Percentiles rank a stretch among this genome's conserved stretches.
Conservation (phyloP, 2,329 filamentous ascomycete genomes). For the Simplicillium sp. region DNA sequence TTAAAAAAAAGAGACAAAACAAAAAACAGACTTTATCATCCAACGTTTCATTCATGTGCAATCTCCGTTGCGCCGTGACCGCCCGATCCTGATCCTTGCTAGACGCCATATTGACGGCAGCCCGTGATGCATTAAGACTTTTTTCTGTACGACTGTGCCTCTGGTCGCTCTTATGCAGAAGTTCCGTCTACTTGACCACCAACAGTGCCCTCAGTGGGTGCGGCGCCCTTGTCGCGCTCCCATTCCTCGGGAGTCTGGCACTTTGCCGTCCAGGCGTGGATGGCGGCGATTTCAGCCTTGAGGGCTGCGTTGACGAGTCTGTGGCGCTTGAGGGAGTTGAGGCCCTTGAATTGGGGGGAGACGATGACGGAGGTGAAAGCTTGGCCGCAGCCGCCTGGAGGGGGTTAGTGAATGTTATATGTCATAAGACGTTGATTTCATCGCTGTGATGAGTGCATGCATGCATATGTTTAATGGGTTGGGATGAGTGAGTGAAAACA, state of each 20-base stretch:
- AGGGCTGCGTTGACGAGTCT: slow-evolving; percentile 75
- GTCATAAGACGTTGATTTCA: no score
- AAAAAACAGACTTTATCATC: background rate
- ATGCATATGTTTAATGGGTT: slow-evolving; percentile 4
- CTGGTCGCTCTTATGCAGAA: slow-evolving; percentile 4
- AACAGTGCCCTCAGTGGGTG: slow-evolving; percentile 33
- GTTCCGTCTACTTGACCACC: slow-evolving; percentile 30
- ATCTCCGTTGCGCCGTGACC: background rate
- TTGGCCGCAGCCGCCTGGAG: slow-evolving; percentile 50
- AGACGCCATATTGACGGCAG: no score
- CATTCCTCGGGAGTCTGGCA: slow-evolving; percentile 89
- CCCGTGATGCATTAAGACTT: no score
- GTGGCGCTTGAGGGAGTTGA: slow-evolving; percentile 73
- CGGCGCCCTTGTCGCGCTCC: slow-evolving; percentile 48
- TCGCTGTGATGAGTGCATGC: no score
- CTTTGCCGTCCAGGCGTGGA: slow-evolving; percentile 92
- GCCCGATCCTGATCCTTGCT: no score
- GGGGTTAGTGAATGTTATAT: background rate
- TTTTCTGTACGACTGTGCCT: no score
- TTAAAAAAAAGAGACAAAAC: background rate
- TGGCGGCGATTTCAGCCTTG: slow-evolving; percentile 79
- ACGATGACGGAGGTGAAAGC: slow-evolving; percentile 51
- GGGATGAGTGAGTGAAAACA: background rate
- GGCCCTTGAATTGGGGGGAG: slow-evolving; percentile 59
- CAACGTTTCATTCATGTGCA: background rate